phyloP scores from a whole-genome alignment of 495 filamentous ascomycete genomes.

The Emericellopsis terricola region DNA sequence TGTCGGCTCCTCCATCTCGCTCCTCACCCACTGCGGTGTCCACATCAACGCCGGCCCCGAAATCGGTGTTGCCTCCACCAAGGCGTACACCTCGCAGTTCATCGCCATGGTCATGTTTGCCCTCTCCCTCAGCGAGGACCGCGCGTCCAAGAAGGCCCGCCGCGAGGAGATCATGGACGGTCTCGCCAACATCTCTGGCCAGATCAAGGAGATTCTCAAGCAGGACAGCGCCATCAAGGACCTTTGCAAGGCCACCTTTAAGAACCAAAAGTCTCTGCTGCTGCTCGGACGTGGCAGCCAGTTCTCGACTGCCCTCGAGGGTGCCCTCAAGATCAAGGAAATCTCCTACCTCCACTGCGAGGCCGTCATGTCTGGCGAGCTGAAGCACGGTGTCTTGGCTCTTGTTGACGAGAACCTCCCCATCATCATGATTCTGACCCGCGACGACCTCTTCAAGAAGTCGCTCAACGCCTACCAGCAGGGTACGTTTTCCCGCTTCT shows the following conservation, averaged over 20 bases:
- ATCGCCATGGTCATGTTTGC: conserved; percentile 99
- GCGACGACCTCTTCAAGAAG: conserved; percentile 89
- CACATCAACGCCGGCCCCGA: conserved; percentile 98
- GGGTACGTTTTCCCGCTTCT: conserved; percentile 32
- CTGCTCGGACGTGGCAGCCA: conserved; percentile 88
- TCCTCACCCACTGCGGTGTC: conserved; percentile 97
- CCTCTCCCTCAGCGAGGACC: conserved; percentile 84
- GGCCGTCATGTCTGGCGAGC: conserved; percentile 97
- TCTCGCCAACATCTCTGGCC: conserved; percentile 64
- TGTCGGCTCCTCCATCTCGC: conserved; percentile 93
- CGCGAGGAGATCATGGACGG: conserved; percentile 96
- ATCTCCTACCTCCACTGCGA: conserved; percentile 99
- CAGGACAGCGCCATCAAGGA: conserved; percentile 88
- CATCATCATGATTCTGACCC: conserved; percentile 98
- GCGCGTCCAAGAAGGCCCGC: conserved; percentile 81
- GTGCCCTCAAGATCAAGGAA: conserved; percentile 98
- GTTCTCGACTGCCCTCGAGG: conserved; percentile 92
- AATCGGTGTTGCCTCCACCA: conserved; percentile 97
- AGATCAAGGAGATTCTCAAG: conserved; percentile 80
- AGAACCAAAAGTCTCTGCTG: conserved; percentile 90
- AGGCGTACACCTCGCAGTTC: conserved; percentile 97
- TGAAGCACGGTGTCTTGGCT: conserved; percentile 95
- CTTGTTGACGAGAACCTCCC: conserved; percentile 95
- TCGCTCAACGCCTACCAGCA: conserved; percentile 98
- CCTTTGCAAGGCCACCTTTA: conserved; percentile 76